Base-by-base conservation (phyloP, 257 asterid genomes). In the Vinca minor region DNA sequence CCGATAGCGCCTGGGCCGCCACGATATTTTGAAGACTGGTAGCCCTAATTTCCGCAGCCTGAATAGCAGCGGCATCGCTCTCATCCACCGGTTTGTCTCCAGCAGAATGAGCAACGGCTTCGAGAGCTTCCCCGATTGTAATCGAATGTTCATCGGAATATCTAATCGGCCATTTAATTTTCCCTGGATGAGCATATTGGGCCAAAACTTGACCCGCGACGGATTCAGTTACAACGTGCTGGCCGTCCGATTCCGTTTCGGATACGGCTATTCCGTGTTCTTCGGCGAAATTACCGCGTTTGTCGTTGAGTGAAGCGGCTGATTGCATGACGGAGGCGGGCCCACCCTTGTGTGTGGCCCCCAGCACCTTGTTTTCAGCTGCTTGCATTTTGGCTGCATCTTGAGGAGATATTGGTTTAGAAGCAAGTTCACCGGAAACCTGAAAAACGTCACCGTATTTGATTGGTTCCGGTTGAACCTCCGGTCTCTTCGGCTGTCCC, bases 61-160 rank as follows among this genome's bases (percentile, higher is more conserved):
- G 68, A 15, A 74, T 69, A 42, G 71, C 77, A 26, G 77, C 73
- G 0, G 71, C 78, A 6, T 69, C 78, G 18, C 63, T 58, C 50
- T 64, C 44, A 12, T 57, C 54, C n/a, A 74, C 28, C 4, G 62
- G 38, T 31, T 49, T 74, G 35, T 64, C 74, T 18, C 68, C 68
- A 9, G 68, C 65, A 0, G 68, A 63, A 23, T 52, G 60, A 3
- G 61, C 71, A 1, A 65, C 74, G 11, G 70, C 52, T 15, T 74
- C 78, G 1, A 74, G 56, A 1, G 74, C 74, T 47, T 69, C 74
- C 6, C 71, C 74, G 0, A 64, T 74, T 0, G 68, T 69, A 47
- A 71, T 50, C 6, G 70, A 53, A n/a, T n/a, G n/a, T n/a, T n/a
- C n/a, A n/a, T n/a, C n/a, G n/a, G 54, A 21, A 48, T 18, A 21